These are phyloP conservation scores for Macrophomina pseudophaseolina DNA, from an alignment of 2,329 filamentous ascomycete genomes.

Conservation along the genomic window DNA sequence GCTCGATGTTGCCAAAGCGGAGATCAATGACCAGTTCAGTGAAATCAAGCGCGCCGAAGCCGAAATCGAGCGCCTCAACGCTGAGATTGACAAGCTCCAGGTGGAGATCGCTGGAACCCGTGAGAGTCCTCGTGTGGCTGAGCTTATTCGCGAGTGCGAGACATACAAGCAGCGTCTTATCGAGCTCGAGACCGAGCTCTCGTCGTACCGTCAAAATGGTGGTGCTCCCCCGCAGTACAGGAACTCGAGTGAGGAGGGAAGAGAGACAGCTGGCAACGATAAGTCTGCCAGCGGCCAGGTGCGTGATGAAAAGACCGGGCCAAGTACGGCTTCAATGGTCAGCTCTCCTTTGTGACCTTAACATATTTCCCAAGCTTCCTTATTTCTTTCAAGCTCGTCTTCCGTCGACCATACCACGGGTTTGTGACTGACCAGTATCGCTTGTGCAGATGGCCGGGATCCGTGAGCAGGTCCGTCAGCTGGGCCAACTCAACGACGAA, in stretches of 20 bases:
- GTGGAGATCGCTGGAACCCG: constrained; percentile 21
- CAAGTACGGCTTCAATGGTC: constrained; percentile 12
- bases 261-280: constrained; percentile 6
- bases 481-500: constrained; percentile 25
- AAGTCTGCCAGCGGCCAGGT: constrained; percentile 24
- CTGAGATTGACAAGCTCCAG: constrained; percentile 17
- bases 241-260: background rate
- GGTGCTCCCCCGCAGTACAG: constrained; percentile 25
- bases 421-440: constrained; percentile 9
- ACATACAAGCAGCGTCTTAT: constrained; percentile 24
- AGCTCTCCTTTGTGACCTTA: constrained; percentile 19
- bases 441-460: constrained; percentile 26
- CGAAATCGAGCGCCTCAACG: constrained; percentile 19
- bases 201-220: constrained; percentile 18
- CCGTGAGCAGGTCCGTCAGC: constrained; percentile 25
- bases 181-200: constrained; percentile 21
- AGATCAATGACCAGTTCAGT: constrained; percentile 23
- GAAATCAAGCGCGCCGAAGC: constrained; percentile 20
- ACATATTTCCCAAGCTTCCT: background rate
- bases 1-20: constrained; percentile 22
- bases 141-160: constrained; percentile 27
- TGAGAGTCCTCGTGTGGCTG: constrained; percentile 24
- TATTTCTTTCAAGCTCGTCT: background rate
- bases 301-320: constrained; percentile 14
- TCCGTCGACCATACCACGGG: background rate